phyloP scores from a whole-genome alignment of 805 yeast species.

The Ogataea corticis region DNA sequence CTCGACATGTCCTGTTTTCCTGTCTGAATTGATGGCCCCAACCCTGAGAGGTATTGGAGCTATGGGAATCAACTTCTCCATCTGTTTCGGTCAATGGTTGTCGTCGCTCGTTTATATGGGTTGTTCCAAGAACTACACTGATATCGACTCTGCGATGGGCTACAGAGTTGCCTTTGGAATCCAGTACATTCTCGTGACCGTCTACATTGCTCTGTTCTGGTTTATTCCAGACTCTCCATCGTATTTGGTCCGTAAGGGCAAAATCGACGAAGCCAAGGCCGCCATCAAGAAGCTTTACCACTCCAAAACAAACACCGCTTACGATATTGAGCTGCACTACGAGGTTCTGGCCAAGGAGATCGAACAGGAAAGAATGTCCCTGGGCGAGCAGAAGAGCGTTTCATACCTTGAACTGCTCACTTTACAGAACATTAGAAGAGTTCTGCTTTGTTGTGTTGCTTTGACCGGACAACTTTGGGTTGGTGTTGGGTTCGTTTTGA shows the following conservation, averaged over 20 bases:
- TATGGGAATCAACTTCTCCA: conserved; percentile 6
- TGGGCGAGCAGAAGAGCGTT: background rate
- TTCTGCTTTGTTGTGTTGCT: background rate
- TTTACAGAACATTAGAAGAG: background rate
- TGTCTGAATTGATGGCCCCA: conserved; percentile 6
- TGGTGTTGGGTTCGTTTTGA: conserved; percentile 3
- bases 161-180: conserved; percentile 1
- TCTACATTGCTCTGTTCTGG: conserved; percentile 4
- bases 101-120: conserved; percentile 3
- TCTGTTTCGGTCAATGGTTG: conserved; percentile 4
- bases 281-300: conserved; percentile 5
- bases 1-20: conserved; percentile 1
- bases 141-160: background rate
- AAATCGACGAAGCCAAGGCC: conserved; percentile 1
- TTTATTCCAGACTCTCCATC: conserved; percentile 5
- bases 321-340: conserved; percentile 1
- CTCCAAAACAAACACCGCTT: conserved; percentile 1
- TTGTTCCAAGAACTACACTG: conserved; percentile 2
- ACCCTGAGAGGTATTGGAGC: conserved; percentile 6
- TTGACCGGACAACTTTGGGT: conserved; percentile 6
- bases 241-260: background rate
- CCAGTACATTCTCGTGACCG: conserved; percentile 3
- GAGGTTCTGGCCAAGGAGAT: conserved; percentile 1
- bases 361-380: background rate
- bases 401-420: conserved; percentile 2